phyloP scores from a whole-genome alignment of 352 stramenopile species.

The Globisporangium cederbergense region DNA sequence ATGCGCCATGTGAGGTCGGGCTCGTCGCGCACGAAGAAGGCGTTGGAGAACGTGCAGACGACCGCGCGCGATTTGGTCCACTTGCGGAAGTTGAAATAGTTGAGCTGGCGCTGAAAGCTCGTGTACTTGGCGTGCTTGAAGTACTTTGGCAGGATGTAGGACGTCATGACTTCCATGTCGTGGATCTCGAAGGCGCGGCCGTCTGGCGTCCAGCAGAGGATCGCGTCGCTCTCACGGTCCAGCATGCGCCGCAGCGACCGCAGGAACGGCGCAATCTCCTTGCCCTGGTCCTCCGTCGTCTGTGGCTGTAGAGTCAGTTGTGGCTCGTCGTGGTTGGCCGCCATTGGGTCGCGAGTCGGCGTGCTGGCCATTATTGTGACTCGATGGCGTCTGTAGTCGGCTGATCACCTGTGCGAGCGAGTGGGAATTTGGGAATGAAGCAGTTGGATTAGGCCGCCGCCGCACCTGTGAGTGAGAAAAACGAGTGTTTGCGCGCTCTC shows the following conservation, averaged over 20 bases:
- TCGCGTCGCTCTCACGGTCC: constrained; percentile 43
- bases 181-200: constrained; percentile 63
- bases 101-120: constrained; percentile 88
- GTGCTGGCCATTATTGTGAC: constrained; percentile 1
- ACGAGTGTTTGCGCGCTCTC: constrained; percentile 1
- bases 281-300: constrained; percentile 19
- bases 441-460: background rate
- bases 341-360: background rate
- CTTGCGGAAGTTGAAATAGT: constrained; percentile 91
- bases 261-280: constrained; percentile 63
- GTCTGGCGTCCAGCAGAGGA: constrained; percentile 58
- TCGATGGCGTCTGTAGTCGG: background rate
- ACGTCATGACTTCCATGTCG: constrained; percentile 69
- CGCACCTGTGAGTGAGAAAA: constrained; percentile 5
- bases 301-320: background rate
- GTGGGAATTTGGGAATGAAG: constrained; percentile 11
- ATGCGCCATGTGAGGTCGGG: constrained; percentile 61
- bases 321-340: background rate
- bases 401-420: background rate
- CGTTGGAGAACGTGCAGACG: constrained; percentile 79
- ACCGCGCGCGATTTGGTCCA: constrained; percentile 70
- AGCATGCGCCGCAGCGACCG: constrained; percentile 55
- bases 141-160: constrained; percentile 85
- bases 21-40: constrained; percentile 58
- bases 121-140: constrained; percentile 91